Evolutionary conservation across 2,329 filamentous ascomycete species (phyloP), one percentile per base, ranked within the genome.

Genomic region (Rhinocladiella similis): DNA sequence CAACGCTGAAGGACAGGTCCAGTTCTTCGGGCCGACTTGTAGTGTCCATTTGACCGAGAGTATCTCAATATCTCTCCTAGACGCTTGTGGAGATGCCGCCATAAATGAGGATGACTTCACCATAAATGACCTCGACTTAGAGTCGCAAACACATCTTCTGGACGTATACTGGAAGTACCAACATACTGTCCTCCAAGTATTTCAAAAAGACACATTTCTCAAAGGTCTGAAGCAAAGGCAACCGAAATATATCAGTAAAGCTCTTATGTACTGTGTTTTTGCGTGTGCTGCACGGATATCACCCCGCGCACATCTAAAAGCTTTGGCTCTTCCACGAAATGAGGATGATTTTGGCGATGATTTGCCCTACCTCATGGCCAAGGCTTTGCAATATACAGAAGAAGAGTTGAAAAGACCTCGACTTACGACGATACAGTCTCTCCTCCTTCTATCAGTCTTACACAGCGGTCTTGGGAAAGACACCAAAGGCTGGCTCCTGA

Each of bases 401-500:
- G 54, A 60, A 18, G 60, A 62, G 46, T 47, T 60, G 43, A 60
- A 60, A 36, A 20, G 46, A 18, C 60, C 60, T 14, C 51, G 47
- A 42, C 51, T 63, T 29, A 63, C 60, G 10, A 63, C 60, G 7
- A 50, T 61, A 18, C 54, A 58, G 29, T 53, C 57, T 25, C 53
- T 63, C 19, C 54, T 61, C 14, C 51, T 63, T 18, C 51, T 63
- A 25, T 61, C 57, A 5, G 57, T 61, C 33, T 47, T 63, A 33
- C 50, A 63, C 19, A 58, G 60, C 43, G 55, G 54, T 7, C 52
- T 56, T 22, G 54, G 57, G 12, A 36, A 59, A n/a, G 60, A 63
- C 47, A 63, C 58, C 29, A 61, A 58, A 35, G 58, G 60, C 41
- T 61, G 59, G 60, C 41, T 60, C 25, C 46, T 61, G n/a, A 54